Percentiles rank a stretch among this genome's conserved stretches.
These are phyloP conservation scores for Pseudogymnoascus sp. DNA, from an alignment of 2,329 filamentous ascomycete genomes.

Conservation along the genomic window DNA sequence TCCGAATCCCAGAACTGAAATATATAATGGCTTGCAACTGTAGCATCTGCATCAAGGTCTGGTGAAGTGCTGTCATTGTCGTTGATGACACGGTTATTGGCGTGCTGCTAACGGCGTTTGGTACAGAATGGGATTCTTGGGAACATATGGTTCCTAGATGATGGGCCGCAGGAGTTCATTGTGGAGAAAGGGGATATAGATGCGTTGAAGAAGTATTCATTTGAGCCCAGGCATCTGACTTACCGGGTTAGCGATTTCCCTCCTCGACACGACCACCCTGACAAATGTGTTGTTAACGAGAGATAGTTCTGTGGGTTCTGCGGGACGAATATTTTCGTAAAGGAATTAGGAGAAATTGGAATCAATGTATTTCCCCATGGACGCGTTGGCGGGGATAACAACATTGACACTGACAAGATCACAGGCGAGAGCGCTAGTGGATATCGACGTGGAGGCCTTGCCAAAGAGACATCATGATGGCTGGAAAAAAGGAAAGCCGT, in stretches of 20 bases:
- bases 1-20: constrained; percentile 49
- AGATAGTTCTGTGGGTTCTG: neutral
- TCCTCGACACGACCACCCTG: neutral
- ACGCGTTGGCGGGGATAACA: neutral
- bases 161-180: neutral
- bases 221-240: neutral
- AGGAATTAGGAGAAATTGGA: neutral
- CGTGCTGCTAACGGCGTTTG: neutral
- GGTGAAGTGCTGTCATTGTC: constrained; percentile 29
- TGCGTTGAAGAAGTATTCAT: neutral
- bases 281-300: neutral
- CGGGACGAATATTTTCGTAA: neutral
- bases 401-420: neutral
- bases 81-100: neutral
- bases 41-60: constrained; percentile 52
- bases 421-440: constrained; percentile 9
- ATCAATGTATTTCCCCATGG: neutral
- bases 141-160: neutral
- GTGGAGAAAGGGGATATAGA: neutral
- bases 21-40: constrained; percentile 53
- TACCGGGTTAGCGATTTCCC: neutral
- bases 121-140: neutral
- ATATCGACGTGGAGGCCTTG: constrained; percentile 7
- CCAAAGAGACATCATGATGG: neutral
- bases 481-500: neutral